These are phyloP conservation scores for Pseudoscleropodium purum DNA, from an alignment of 225 moss, liverwort and hornwort genomes.

Conservation along the genomic window DNA sequence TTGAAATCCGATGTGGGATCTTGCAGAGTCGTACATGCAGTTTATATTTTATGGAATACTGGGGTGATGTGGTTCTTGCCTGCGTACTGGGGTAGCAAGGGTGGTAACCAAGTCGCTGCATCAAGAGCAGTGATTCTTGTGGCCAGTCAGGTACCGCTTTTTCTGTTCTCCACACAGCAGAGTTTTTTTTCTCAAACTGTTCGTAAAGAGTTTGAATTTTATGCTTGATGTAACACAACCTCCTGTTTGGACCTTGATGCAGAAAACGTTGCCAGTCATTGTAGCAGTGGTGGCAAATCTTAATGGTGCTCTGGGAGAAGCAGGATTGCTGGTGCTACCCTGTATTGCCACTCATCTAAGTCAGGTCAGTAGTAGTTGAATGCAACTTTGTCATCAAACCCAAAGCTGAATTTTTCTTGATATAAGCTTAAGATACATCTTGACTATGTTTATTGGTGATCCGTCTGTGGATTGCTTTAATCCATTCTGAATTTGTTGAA, in stretches of 20 bases:
- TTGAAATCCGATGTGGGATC: not conserved
- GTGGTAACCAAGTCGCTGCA: constrained; percentile 50
- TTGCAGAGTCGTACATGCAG: constrained; percentile 55
- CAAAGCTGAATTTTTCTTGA: not conserved
- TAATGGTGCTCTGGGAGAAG: constrained; percentile 69
- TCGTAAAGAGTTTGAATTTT: not conserved
- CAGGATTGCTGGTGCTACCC: constrained; percentile 71
- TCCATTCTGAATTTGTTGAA: not conserved
- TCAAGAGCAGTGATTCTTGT: constrained; percentile 75
- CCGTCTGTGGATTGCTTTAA: not conserved
- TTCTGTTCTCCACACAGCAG: not conserved
- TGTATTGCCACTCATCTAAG: constrained; percentile 74
- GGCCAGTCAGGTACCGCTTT: constrained; percentile 57
- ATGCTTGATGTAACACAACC: not conserved
- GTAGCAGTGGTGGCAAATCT: constrained; percentile 70
- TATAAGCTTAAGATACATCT: not conserved
- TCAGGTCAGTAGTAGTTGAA: constrained; percentile 39
- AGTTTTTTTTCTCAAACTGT: not conserved
- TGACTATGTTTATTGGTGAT: not conserved
- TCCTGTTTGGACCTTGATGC: not conserved
- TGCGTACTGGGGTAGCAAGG: constrained; percentile 30
- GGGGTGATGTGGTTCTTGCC: constrained; percentile 47
- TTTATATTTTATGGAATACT: constrained; percentile 47
- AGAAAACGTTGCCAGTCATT: constrained; percentile 81
- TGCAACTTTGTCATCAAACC: not conserved